These are phyloP conservation scores for Cladosporium austrohemisphaericum DNA, from an alignment of 2,329 filamentous ascomycete genomes.

Conservation along the genomic window DNA sequence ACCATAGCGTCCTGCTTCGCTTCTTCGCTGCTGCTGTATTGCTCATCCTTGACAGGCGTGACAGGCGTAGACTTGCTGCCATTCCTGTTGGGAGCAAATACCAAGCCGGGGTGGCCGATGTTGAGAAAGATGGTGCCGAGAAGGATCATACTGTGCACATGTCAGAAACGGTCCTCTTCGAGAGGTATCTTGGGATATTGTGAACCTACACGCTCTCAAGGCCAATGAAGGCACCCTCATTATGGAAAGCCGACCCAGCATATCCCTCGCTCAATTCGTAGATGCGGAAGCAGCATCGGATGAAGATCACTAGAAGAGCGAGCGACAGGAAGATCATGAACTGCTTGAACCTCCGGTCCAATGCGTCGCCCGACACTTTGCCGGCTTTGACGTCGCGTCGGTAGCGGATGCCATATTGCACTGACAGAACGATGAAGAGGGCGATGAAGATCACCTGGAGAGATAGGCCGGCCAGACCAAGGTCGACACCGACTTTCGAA, in stretches of 20 bases:
- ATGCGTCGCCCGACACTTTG: neutral
- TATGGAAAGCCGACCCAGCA: slow-evolving; percentile 47
- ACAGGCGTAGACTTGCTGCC: no score
- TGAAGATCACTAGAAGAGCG: slow-evolving; percentile 59
- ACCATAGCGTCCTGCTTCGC: neutral
- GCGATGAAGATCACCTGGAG: slow-evolving; percentile 58
- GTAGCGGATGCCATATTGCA: slow-evolving; percentile 9
- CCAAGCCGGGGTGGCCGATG: slow-evolving; percentile 9
- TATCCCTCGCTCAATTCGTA: slow-evolving; percentile 63
- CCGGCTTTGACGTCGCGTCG: neutral
- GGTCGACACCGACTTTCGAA: slow-evolving; percentile 49
- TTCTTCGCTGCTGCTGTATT: slow-evolving; percentile 8
- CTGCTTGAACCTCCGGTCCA: slow-evolving; percentile 43
- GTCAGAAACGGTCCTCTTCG: neutral
- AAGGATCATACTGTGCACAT: slow-evolving; percentile 4
- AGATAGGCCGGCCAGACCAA: slow-evolving; percentile 62
- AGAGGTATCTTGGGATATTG: neutral
- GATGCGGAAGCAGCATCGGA: slow-evolving; percentile 60
- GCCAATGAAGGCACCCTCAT: slow-evolving; percentile 20
- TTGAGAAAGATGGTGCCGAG: slow-evolving; percentile 5
- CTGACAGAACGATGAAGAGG: slow-evolving; percentile 45
- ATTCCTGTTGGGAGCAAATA: slow-evolving; percentile 9
- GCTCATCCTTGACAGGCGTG: neutral
- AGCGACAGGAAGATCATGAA: slow-evolving; percentile 54
- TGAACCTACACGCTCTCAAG: slow-evolving; percentile 29